These are phyloP conservation scores for Ophiosphaerella korrae DNA, from an alignment of 2,329 filamentous ascomycete genomes.

Conservation along the genomic window DNA sequence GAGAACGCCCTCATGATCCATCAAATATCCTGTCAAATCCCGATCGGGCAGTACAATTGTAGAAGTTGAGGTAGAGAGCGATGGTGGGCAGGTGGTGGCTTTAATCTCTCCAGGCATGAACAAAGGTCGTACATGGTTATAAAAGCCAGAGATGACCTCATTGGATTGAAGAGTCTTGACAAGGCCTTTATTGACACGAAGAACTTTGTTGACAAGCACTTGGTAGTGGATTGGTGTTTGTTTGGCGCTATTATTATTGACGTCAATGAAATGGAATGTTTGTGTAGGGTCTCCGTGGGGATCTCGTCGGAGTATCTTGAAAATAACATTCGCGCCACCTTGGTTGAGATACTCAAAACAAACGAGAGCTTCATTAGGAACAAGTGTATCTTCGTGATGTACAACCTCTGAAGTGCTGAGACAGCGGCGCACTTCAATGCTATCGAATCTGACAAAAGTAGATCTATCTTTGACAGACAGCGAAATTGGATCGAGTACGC, in stretches of 20 bases:
- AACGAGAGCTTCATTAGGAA: conserved; percentile 11
- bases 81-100: background rate
- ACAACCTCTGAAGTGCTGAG: background rate
- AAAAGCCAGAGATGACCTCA: conserved; percentile 35
- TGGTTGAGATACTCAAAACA: conserved; percentile 37
- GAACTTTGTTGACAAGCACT: conserved; percentile 24
- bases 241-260: conserved; percentile 5
- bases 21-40: conserved; percentile 20
- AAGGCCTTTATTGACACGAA: conserved; percentile 38
- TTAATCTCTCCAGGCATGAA: conserved; percentile 19
- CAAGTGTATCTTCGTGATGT: background rate
- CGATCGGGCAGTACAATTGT: background rate
- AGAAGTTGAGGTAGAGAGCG: too few relatives aligned
- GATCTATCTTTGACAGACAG: background rate
- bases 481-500: background rate
- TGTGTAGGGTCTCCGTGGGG: background rate
- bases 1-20: conserved; percentile 25
- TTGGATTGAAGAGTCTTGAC: conserved; percentile 30
- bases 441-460: background rate
- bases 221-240: conserved; percentile 12
- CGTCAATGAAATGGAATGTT: conserved; percentile 23
- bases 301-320: conserved; percentile 20
- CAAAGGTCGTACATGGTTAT: conserved; percentile 33
- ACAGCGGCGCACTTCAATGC: conserved; percentile 15
- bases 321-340: conserved; percentile 44